Conservation (phyloP, 2,329 filamentous ascomycete species). For the Fusarium sacchari region DNA sequence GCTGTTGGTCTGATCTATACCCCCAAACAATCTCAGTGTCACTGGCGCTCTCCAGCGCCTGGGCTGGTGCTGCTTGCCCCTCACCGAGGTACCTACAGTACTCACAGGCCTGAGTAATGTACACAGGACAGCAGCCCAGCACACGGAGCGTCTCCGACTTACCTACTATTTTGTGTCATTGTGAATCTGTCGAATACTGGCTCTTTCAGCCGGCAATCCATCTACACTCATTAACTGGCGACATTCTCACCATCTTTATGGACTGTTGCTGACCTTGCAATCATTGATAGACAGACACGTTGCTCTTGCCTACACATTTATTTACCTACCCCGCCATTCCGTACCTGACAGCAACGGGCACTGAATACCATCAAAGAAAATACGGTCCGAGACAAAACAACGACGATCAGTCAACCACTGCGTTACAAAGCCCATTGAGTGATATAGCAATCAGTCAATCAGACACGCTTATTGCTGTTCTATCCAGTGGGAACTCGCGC, state of each 20-base stretch:
- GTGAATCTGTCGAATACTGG: constrained; percentile 2
- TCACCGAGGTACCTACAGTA: constrained; percentile 5
- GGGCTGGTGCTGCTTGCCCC: constrained; percentile 22
- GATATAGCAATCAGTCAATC: background rate
- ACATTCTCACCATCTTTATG: background rate
- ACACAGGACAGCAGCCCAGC: background rate
- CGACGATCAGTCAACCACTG: background rate
- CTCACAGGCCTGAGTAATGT: constrained; percentile 14
- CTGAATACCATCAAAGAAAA: constrained; percentile 23
- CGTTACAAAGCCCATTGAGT: background rate
- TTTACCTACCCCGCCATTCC: constrained; percentile 25
- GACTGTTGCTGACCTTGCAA: constrained; percentile 20
- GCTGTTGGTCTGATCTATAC: background rate
- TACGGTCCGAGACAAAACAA: constrained; percentile 16
- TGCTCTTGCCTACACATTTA: constrained; percentile 8
- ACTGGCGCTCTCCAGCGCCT: background rate
- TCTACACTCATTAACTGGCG: background rate
- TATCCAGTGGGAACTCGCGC: constrained; percentile 13
- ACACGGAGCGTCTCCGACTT: constrained; percentile 10
- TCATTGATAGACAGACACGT: constrained; percentile 29
- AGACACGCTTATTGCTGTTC: background rate
- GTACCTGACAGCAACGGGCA: constrained; percentile 3
- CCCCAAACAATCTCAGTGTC: background rate
- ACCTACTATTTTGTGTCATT: background rate
- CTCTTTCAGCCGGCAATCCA: constrained; percentile 9